Percentiles rank a stretch among this genome's conserved stretches.
Conservation (phyloP, 1,284 basidiomycete species). For the Irpex rosettiformis region DNA sequence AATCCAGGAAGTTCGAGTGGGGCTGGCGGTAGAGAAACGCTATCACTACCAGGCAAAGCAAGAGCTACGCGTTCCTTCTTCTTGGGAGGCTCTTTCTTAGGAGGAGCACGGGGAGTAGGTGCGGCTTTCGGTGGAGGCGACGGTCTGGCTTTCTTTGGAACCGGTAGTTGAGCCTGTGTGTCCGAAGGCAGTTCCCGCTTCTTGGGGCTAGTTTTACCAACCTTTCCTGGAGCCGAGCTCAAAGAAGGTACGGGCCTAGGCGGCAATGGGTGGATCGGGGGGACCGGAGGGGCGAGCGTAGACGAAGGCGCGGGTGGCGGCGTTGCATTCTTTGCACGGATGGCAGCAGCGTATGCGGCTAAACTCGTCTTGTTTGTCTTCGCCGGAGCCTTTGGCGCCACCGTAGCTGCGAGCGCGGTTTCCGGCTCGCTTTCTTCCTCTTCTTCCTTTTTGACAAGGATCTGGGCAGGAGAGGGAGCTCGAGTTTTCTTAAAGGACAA, state of each 20-base stretch:
- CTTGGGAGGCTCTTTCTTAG: slow-evolving; percentile 3
- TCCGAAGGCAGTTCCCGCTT: slow-evolving; percentile 32
- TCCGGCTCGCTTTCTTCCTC: slow-evolving; percentile 35
- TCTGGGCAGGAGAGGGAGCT: background rate
- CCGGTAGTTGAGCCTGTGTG: slow-evolving; percentile 31
- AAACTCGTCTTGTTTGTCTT: slow-evolving; percentile 9
- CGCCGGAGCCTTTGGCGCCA: slow-evolving; percentile 4
- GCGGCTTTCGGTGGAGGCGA: slow-evolving; percentile 26
- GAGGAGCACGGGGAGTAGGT: background rate
- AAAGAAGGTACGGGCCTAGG: background rate
- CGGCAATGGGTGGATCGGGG: slow-evolving; percentile 4
- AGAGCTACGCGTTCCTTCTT: slow-evolving; percentile 23
- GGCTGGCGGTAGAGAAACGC: slow-evolving; percentile 13
- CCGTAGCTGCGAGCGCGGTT: slow-evolving; percentile 11
- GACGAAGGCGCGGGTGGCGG: background rate
- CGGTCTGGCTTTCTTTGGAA: slow-evolving; percentile 32
- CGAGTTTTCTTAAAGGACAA: slow-evolving; percentile 6
- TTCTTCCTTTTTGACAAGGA: slow-evolving; percentile 26
- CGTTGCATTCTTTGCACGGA: background rate
- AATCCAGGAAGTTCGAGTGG: slow-evolving; percentile 19
- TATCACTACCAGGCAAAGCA: slow-evolving; percentile 22
- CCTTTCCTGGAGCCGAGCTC: background rate
- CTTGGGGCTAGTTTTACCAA: slow-evolving; percentile 11
- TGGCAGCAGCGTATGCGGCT: background rate
- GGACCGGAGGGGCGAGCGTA: background rate